A percentile compares a stretch with the other conserved stretches of the same genome.
These are phyloP conservation scores for Aspergillus sp. DNA, from an alignment of 2,329 filamentous ascomycete genomes.

Conservation along the genomic window DNA sequence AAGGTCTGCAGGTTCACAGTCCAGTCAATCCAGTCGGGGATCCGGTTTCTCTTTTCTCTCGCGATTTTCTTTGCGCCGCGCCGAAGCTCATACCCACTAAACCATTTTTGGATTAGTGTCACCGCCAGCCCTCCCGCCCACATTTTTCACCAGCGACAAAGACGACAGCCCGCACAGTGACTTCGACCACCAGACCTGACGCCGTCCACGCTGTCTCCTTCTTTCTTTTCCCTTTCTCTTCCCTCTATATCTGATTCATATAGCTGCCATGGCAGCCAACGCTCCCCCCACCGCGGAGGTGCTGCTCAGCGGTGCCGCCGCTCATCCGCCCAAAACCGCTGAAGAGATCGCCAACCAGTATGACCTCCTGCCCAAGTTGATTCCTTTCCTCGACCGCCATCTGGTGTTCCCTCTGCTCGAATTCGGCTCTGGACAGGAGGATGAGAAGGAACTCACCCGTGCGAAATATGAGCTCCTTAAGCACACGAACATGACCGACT, in stretches of 20 bases:
- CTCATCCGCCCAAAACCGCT: constrained; percentile 35
- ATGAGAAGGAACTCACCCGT: constrained; percentile 68
- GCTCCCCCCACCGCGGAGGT: constrained; percentile 44
- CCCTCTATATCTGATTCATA: constrained; percentile 8
- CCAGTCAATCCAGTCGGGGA: constrained; percentile 1
- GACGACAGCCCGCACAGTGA: constrained; percentile 9
- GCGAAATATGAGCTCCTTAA: constrained; percentile 92
- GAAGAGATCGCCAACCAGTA: constrained; percentile 61
- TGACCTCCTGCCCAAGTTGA: constrained; percentile 80
- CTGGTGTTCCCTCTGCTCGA: constrained; percentile 94
- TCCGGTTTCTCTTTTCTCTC: constrained; percentile 3
- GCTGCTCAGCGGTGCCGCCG: constrained; percentile 44
- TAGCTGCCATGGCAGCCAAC: constrained; percentile 46
- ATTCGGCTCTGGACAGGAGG: constrained; percentile 76
- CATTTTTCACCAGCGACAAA: constrained; percentile 25
- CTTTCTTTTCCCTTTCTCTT: constrained; percentile 13
- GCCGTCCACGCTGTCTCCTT: constrained; percentile 12
- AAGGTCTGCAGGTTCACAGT: background rate
- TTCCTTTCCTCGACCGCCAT: constrained; percentile 89
- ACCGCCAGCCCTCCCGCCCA: constrained; percentile 24
- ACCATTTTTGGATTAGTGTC: constrained; percentile 24
- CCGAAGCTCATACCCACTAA: constrained; percentile 18
- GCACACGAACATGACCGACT: constrained; percentile 98
- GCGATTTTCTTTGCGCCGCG: constrained; percentile 17
- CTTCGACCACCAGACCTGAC: background rate